Base-by-base conservation (phyloP, 2,329 filamentous ascomycete genomes). In the Trichothecium sympodiale region DNA sequence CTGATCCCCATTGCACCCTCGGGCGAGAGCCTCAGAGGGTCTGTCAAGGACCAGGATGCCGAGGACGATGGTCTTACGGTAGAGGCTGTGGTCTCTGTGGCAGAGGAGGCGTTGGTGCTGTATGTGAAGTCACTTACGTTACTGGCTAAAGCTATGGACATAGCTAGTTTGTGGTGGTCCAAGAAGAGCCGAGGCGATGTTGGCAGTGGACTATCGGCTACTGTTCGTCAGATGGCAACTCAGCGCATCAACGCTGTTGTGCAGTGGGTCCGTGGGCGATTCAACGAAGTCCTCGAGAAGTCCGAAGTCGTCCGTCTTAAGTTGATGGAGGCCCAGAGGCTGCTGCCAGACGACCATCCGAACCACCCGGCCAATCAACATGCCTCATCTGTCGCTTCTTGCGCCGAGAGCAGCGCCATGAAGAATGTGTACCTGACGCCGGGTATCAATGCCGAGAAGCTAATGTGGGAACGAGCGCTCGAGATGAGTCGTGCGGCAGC, bases 211-310 rank as follows among this genome's bases (percentile, higher is more conserved):
- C 45, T 57, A 4, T 71, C 49, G 38, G 59, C 54, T 7, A 58
- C 52, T 3, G 50, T 56, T 9, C 57, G 48, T 55, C 69, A 74
- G 35, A 65, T 70, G 12, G 58, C 77, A 10, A 71, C 74, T 2
- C 70, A 75, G 33, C 78, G 87, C 33, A 86, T 98, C 57, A 95
- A 94, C 52, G 83, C 81, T 29, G 86, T 93, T 8, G 91, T 98
- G 0, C 89, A 95, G 56, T 98, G 89, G 91, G 81, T 94, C 37
- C 83, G 91, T 25, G 74, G 71, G 45, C 83, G 89, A 5, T 98
- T 98, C 69, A 98, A 98, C 53, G 91, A 96, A 55, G 91, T 94
- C 28, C 65, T 96, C 41, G 88, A 95, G 60, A 98, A 98, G 63
- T 88, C 88, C 1, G 89, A 96, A 51, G 73, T 95, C 44, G 87